Evolutionary conservation across 1,284 basidiomycete genomes (phyloP).

Genomic region (Sanghuangporus baumii): DNA sequence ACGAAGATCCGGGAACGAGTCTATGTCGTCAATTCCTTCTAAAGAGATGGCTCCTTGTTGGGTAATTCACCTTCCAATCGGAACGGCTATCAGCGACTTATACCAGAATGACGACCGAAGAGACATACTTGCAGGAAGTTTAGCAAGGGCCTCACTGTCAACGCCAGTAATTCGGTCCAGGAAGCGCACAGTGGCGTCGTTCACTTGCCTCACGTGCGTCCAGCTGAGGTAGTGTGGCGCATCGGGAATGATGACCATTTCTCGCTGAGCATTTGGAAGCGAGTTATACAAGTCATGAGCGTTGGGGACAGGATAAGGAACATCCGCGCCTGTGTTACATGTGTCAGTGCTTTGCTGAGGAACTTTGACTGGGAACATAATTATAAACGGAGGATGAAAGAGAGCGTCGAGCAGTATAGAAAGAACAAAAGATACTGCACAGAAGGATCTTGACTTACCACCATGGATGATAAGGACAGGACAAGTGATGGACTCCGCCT

Average conservation of each 20-base stretch:
- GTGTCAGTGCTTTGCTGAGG: background rate
- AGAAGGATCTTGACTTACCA: conserved; percentile 10
- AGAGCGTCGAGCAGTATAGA: background rate
- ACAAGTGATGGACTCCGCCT: conserved; percentile 14
- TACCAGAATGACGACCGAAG: background rate
- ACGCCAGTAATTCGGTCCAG: conserved; percentile 19
- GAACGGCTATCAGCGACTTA: too few species aligned
- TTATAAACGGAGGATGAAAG: background rate
- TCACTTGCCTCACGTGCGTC: conserved; percentile 19
- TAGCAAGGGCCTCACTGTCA: conserved; percentile 7
- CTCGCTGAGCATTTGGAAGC: conserved; percentile 18
- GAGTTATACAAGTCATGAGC: conserved; percentile 17
- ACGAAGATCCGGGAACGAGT: background rate
- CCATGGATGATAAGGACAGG: conserved; percentile 21
- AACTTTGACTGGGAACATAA: conserved; percentile 9
- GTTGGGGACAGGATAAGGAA: conserved; percentile 5
- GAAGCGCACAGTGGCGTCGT: conserved; percentile 18
- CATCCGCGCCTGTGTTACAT: background rate
- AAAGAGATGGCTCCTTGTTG: conserved; percentile 1
- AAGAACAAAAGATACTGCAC: background rate
- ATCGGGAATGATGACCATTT: conserved; percentile 17
- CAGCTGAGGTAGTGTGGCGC: conserved; percentile 20
- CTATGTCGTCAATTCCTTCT: background rate
- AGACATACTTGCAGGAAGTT: background rate
- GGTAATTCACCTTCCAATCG: background rate